These are phyloP conservation scores for Suillus hirtellus DNA, from an alignment of 768 basidiomycete genomes.

Conservation along the genomic window DNA sequence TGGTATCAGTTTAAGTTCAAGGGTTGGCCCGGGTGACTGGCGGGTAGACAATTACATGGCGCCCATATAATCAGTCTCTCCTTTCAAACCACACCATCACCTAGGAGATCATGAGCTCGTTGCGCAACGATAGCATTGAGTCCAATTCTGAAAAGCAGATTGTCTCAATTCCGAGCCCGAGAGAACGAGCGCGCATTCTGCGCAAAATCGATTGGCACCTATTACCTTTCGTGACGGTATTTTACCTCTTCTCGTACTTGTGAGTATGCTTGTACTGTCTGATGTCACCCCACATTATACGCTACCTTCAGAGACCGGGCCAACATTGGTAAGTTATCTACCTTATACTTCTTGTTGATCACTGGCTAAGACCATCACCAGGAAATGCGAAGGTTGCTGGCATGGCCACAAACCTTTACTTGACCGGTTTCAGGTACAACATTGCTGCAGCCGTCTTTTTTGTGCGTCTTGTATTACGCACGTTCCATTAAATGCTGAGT, in stretches of 20 bases:
- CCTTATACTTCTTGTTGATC: neutral
- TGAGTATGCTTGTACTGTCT: constrained; percentile 26
- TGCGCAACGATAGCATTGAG: neutral
- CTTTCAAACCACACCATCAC: too few species aligned
- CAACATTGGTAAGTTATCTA: constrained; percentile 40
- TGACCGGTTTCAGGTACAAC: constrained; percentile 37
- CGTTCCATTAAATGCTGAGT: constrained; percentile 2
- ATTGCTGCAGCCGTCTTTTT: constrained; percentile 42
- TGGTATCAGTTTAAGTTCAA: too few species aligned
- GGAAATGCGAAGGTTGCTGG: constrained; percentile 48
- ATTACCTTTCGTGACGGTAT: constrained; percentile 43
- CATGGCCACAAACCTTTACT: constrained; percentile 38
- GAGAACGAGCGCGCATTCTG: constrained; percentile 30
- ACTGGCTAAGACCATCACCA: constrained; percentile 10
- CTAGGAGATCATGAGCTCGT: neutral
- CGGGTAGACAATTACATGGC: too few species aligned
- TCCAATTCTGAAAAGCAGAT: constrained; percentile 2
- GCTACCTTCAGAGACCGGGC: constrained; percentile 38
- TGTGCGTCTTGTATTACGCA: constrained; percentile 15
- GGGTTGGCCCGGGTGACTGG: too few species aligned
- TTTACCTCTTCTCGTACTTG: constrained; percentile 49
- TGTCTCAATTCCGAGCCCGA: neutral
- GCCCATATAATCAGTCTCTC: too few species aligned
- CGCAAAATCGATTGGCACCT: constrained; percentile 48
- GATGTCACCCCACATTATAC: neutral